Evolutionary conservation across 2,329 filamentous ascomycete species (phyloP), one percentile per base, ranked within the genome.

Genomic region (Plenodomus biglobosus): DNA sequence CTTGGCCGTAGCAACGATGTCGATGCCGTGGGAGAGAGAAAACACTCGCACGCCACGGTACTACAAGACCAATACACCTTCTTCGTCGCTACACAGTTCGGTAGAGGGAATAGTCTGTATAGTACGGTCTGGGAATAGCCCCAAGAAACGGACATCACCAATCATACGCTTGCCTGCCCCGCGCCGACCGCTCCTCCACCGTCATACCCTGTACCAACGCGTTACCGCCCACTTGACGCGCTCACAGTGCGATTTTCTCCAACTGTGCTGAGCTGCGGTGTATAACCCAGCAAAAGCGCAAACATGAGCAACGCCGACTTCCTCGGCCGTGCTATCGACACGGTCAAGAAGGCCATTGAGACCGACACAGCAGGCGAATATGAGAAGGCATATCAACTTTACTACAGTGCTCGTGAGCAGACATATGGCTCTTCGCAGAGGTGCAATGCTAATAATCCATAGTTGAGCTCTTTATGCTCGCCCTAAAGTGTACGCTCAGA

Each of bases 401-500:
- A 99, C 83, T 96, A 96, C 79, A 86, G 90, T 61, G 87, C 92
- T 42, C 64, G 73, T 75, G 52, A 58, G 72, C 65, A 19, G 10
- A 40, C 3, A 10, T 5, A 17, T 35, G 7, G 6, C 3, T 11
- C 6, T n/a, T 3, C n/a, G 13, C 5, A 21, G 3, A 8, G 3
- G 13, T 3, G 8, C 17, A 27, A 38, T 34, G 40, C 53, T 65
- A 55, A 71, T 36, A 22, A 11, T 15, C 30, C 13, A n/a, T 47
- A 74, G 88, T 99, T 62, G 92, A 99, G 76, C 85, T 97, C 49
- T 99, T 97, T 80, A 96, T 99, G 88, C 88, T 97, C 53, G 94
- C 94, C 27, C 82, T 99, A 52, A 99, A 99, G 80, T 99, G 92
- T 73, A 61, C 44, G 61, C 30, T 10, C 35, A 20, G 6, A 17